Evolutionary conservation across 306 rosid genomes (phyloP).

Genomic region (Lathyrus oleraceus): DNA sequence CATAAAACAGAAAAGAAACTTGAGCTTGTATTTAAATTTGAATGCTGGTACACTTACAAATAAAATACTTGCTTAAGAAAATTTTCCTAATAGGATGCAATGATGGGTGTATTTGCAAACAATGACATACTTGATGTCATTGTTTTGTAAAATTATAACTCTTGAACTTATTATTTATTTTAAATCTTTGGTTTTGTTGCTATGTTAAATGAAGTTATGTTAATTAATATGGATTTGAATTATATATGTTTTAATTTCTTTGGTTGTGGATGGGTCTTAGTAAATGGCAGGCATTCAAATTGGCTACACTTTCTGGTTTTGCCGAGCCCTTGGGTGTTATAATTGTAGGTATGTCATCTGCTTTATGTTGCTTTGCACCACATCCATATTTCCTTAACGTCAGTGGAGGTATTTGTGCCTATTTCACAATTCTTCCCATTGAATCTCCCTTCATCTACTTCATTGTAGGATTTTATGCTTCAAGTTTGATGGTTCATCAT

Average conservation of each 20-base stretch:
- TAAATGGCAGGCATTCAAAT: slow-evolving; percentile 98
- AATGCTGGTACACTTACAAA: slow-evolving; percentile 10
- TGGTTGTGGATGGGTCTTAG: slow-evolving; percentile 46
- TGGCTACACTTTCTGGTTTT: slow-evolving; percentile 94
- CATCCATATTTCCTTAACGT: neutral
- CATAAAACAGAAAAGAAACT: neutral
- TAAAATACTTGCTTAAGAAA: slow-evolving; percentile 17
- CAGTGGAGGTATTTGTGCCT: slow-evolving; percentile 12
- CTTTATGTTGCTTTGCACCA: slow-evolving; percentile 28
- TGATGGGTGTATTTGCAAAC: slow-evolving; percentile 22
- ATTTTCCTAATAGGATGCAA: slow-evolving; percentile 1
- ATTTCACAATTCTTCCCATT: slow-evolving; percentile 3
- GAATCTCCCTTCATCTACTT: slow-evolving; percentile 20
- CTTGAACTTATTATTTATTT: slow-evolving; percentile 13
- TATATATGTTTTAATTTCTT: slow-evolving; percentile 10
- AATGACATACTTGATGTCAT: slow-evolving; percentile 22
- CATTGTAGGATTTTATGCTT: slow-evolving; percentile 11
- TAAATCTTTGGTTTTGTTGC: slow-evolving; percentile 23
- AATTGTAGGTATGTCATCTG: slow-evolving; percentile 73
- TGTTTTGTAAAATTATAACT: slow-evolving; percentile 3
- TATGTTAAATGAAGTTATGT: slow-evolving; percentile 22
- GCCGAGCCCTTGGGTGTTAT: slow-evolving; percentile 95
- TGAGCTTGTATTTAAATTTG: slow-evolving; percentile 32
- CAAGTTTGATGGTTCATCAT: slow-evolving; percentile 12
- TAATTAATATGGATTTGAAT: slow-evolving; percentile 27